A percentile compares a stretch with the other conserved stretches of the same genome.
Evolutionary conservation across 2,329 filamentous ascomycete genomes (phyloP).

Genomic region (Aureobasidium zeae): DNA sequence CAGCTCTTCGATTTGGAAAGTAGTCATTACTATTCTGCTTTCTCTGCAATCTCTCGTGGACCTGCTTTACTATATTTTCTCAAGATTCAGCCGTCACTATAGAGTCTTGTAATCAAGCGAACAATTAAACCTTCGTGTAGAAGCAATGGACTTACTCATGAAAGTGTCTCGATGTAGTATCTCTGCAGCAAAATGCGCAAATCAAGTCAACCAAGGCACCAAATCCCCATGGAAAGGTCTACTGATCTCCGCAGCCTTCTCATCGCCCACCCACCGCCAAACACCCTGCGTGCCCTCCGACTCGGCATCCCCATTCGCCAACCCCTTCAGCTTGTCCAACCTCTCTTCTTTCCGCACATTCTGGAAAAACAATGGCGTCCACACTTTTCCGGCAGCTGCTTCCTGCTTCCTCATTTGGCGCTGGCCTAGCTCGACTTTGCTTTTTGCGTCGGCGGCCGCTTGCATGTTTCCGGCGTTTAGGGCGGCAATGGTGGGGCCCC

Average conservation of each 20-base stretch:
- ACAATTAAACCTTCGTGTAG: too few species aligned
- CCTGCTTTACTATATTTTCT: too few species aligned
- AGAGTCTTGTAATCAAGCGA: too few species aligned
- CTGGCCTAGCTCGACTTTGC: conserved; percentile 23
- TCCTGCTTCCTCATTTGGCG: conserved; percentile 34
- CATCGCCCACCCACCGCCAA: conserved; percentile 2
- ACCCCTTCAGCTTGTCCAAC: conserved; percentile 23
- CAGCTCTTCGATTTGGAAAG: too few species aligned
- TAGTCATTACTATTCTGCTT: too few species aligned
- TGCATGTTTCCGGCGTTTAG: conserved; percentile 36
- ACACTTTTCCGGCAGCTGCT: conserved; percentile 29
- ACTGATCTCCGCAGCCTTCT: neutral
- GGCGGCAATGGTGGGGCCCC: conserved; percentile 33
- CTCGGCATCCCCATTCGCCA: conserved; percentile 1
- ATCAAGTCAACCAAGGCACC: conserved; percentile 3
- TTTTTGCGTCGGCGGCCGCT: conserved; percentile 26
- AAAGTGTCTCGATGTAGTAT: too few species aligned
- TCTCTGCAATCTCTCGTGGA: too few species aligned
- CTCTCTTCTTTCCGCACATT: conserved; percentile 23
- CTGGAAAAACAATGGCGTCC: conserved; percentile 35
- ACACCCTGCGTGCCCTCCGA: neutral
- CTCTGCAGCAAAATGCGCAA: too few species aligned
- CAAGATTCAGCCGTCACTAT: too few species aligned
- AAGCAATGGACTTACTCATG: too few species aligned
- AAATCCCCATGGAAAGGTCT: conserved; percentile 8